Conservation (phyloP, 306 rosid species). For the Pyrus communis region DNA sequence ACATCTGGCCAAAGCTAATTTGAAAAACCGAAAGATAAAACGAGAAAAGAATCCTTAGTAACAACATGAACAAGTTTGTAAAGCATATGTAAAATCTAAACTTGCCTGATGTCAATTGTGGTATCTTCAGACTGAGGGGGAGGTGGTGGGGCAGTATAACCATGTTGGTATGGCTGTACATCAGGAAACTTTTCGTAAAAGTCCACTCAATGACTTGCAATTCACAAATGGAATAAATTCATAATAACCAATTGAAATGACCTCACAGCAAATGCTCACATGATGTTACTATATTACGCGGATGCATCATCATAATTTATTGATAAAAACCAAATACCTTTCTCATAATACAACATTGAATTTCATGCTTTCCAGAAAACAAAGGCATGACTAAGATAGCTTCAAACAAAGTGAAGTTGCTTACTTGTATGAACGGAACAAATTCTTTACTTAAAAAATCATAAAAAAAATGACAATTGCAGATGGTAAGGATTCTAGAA, state of each 20-base stretch:
- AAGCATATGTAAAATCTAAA: background rate
- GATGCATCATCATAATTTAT: background rate
- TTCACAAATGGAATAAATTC: background rate
- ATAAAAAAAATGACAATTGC: background rate
- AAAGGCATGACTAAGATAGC: background rate
- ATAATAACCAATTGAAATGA: background rate
- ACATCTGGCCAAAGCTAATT: background rate
- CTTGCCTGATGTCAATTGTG: slow-evolving; percentile 45
- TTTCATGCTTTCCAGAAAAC: background rate
- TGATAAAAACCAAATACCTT: background rate
- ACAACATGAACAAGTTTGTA: background rate
- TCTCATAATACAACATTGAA: background rate
- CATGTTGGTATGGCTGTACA: slow-evolving; percentile 40
- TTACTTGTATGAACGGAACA: background rate
- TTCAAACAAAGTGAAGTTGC: background rate
- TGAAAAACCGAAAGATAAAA: background rate
- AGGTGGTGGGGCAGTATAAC: slow-evolving; percentile 38
- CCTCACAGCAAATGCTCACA: background rate
- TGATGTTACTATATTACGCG: background rate
- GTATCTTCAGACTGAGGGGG: slow-evolving; percentile 36
- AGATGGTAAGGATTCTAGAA: background rate
- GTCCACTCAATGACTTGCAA: background rate
- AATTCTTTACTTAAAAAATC: background rate
- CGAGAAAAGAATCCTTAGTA: background rate
- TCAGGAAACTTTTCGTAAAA: background rate